Evolutionary conservation across 495 filamentous ascomycete genomes (phyloP).

Genomic region (Tuber calosporum): DNA sequence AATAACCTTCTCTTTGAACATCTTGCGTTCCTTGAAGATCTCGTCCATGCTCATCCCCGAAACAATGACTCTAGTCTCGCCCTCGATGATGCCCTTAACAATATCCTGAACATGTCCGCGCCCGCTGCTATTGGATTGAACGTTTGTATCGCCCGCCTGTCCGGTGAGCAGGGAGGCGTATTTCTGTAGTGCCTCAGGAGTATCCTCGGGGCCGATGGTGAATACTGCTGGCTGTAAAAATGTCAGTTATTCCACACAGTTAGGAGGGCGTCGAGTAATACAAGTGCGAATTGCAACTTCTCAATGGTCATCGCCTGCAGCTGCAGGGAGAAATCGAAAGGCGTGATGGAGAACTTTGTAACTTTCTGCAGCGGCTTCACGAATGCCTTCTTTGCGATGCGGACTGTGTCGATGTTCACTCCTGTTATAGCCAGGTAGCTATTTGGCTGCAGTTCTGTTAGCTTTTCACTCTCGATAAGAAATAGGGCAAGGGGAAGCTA

Average conservation of each 20-base stretch:
- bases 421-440: conserved; percentile 78
- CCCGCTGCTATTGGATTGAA: conserved; percentile 43
- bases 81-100: conserved; percentile 82
- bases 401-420: conserved; percentile 60
- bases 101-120: conserved; percentile 69
- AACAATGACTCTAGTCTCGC: conserved; percentile 71
- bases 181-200: conserved; percentile 57
- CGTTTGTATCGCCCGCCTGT: conserved; percentile 37
- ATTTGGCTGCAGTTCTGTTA: conserved; percentile 46
- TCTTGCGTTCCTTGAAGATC: conserved; percentile 70
- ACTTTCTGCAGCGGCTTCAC: conserved; percentile 59
- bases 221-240: conserved; percentile 64
- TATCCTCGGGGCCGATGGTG: conserved; percentile 64
- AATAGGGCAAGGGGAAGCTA: background rate
- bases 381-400: conserved; percentile 65
- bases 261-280: background rate
- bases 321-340: conserved; percentile 67
- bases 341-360: conserved; percentile 56
- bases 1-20: conserved; percentile 72
- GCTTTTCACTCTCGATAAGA: conserved; percentile 44
- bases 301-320: conserved; percentile 79
- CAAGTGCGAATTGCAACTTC: conserved; percentile 54
- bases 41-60: conserved; percentile 81
- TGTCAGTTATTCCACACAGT: background rate
- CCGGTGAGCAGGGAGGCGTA: conserved; percentile 70